A percentile compares a stretch with the other conserved stretches of the same genome.
Conservation (phyloP, 2,329 filamentous ascomycete species). For the Akanthomyces uredinophilus region DNA sequence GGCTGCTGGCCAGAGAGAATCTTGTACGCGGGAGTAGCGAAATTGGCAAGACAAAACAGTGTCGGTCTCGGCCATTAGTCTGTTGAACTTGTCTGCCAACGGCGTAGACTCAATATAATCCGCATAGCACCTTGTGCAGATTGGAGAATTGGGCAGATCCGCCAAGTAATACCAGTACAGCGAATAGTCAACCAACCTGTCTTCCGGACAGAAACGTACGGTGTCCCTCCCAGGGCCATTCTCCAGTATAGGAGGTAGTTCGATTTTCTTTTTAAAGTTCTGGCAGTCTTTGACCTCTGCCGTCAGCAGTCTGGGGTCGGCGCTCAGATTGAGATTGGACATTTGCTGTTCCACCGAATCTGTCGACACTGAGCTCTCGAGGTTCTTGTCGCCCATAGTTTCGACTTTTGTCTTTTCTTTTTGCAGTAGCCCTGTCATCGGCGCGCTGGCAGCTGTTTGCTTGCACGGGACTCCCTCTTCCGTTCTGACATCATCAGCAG, state of each 20-base stretch:
- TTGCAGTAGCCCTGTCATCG: not conserved
- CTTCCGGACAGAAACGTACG: constrained; percentile 26
- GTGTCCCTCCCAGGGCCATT: constrained; percentile 22
- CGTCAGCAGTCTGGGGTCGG: not conserved
- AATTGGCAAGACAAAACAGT: constrained; percentile 28
- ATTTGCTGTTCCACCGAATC: not conserved
- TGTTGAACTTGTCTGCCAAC: constrained; percentile 26
- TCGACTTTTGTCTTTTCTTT: not conserved
- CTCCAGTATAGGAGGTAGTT: constrained; percentile 16
- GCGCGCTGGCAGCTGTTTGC: not conserved
- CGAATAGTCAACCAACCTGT: constrained; percentile 24
- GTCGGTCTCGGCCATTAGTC: constrained; percentile 20
- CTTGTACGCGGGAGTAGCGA: constrained; percentile 28
- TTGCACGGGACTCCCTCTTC: not conserved
- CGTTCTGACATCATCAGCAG: not conserved
- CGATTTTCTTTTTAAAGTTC: not conserved
- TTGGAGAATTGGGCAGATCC: constrained; percentile 26
- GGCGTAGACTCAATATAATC: constrained; percentile 30
- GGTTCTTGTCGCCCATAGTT: too few species aligned
- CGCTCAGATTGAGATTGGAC: not conserved
- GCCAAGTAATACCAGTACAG: constrained; percentile 29
- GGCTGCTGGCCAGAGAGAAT: constrained; percentile 31
- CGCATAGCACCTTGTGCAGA: constrained; percentile 39
- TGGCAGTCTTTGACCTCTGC: not conserved
- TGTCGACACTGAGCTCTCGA: too few species aligned